These are phyloP conservation scores for Luffa acutangula DNA, from an alignment of 306 rosid genomes.

Conservation along the genomic window DNA sequence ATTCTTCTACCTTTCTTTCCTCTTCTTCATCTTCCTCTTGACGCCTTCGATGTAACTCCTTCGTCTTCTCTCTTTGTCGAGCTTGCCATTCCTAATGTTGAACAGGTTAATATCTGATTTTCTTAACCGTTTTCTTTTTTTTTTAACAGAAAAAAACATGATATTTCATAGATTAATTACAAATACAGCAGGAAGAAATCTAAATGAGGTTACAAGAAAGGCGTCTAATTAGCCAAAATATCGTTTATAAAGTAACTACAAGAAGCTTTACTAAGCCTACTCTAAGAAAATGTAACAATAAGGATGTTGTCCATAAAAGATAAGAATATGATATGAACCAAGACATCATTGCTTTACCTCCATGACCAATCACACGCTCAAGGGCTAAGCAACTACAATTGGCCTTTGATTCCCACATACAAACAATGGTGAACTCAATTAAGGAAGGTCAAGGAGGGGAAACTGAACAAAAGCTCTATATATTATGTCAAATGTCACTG, in stretches of 20 bases:
- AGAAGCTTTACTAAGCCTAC: background rate
- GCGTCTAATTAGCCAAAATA: background rate
- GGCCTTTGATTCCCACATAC: too few species aligned
- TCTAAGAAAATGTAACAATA: background rate
- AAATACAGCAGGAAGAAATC: background rate
- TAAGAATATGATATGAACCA: too few species aligned
- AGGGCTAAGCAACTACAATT: too few species aligned
- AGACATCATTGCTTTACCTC: too few species aligned
- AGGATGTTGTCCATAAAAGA: background rate
- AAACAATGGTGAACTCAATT: too few species aligned
- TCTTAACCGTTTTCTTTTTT: background rate
- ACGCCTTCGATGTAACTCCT: conserved; percentile 42
- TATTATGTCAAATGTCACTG: too few species aligned
- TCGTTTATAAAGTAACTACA: background rate
- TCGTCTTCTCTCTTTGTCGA: conserved; percentile 53
- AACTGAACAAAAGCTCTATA: too few species aligned
- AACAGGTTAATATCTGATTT: conserved; percentile 25
- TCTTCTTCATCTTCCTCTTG: conserved; percentile 78
- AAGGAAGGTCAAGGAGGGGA: too few species aligned
- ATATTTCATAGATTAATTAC: background rate
- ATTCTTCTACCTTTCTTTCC: conserved; percentile 64
- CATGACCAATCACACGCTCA: too few species aligned
- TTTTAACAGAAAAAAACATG: background rate
- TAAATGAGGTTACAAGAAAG: background rate
- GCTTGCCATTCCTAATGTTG: conserved; percentile 88